These are phyloP conservation scores for Cicer bijugum DNA, from an alignment of 306 rosid genomes.

Conservation along the genomic window DNA sequence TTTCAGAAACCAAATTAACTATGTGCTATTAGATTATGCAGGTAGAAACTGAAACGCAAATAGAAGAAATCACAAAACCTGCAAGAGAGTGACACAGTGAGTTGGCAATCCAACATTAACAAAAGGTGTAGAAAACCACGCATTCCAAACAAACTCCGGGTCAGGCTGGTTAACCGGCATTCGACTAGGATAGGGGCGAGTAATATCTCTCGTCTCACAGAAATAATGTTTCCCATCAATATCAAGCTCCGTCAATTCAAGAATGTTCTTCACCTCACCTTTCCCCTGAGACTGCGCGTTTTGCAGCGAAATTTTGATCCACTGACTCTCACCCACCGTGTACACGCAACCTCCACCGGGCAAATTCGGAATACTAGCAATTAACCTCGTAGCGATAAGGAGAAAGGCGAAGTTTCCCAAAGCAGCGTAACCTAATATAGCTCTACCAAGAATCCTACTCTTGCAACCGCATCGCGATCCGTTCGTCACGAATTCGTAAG, in stretches of 20 bases:
- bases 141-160: conserved; percentile 94
- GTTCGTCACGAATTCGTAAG: conserved; percentile 64
- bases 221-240: conserved; percentile 91
- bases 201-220: conserved; percentile 85
- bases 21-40: not conserved
- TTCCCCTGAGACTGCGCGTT: conserved; percentile 75
- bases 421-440: conserved; percentile 86
- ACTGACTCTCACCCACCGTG: conserved; percentile 83
- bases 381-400: conserved; percentile 78
- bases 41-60: not conserved
- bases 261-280: conserved; percentile 81
- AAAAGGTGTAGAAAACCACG: conserved; percentile 82
- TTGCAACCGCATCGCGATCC: conserved; percentile 66
- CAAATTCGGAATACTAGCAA: conserved; percentile 62
- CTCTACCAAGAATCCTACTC: conserved; percentile 60
- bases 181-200: conserved; percentile 84
- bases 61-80: conserved; percentile 70
- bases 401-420: conserved; percentile 78
- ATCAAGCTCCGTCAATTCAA: conserved; percentile 81
- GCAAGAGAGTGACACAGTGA: conserved; percentile 87
- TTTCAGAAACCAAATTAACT: too few species aligned
- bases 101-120: conserved; percentile 73
- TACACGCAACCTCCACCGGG: conserved; percentile 91
- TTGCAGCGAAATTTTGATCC: conserved; percentile 82
- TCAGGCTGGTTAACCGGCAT: conserved; percentile 66